Conservation (phyloP, 768 basidiomycete genomes). For the Leucocoprinus birnbaumii region DNA sequence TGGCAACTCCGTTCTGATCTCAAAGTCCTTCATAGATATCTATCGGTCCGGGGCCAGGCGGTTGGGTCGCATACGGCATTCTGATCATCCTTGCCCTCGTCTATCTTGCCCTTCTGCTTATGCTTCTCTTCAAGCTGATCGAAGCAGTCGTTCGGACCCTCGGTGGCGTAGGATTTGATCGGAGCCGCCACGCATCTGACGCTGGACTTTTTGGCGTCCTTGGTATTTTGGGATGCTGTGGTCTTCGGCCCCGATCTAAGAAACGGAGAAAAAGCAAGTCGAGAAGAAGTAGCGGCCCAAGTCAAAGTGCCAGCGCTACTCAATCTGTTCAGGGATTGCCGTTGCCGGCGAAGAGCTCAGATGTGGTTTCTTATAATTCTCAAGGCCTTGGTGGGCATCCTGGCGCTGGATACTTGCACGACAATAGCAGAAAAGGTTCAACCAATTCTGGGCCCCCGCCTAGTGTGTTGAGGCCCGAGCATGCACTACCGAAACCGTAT, state of each 20-base stretch:
- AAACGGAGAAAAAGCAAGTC: constrained; percentile 16
- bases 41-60: constrained; percentile 74
- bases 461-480: constrained; percentile 76
- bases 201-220: constrained; percentile 87
- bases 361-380: constrained; percentile 50
- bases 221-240: constrained; percentile 66
- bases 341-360: constrained; percentile 23
- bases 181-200: constrained; percentile 74
- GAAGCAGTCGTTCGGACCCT: constrained; percentile 81
- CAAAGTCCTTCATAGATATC: constrained; percentile 57
- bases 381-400: constrained; percentile 27
- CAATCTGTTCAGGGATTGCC: constrained; percentile 5
- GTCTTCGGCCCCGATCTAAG: constrained; percentile 27
- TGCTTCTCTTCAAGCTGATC: constrained; percentile 81
- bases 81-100: constrained; percentile 80
- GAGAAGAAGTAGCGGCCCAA: constrained; percentile 1
- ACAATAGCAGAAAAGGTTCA: constrained; percentile 45
- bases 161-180: constrained; percentile 80
- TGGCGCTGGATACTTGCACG: constrained; percentile 22
- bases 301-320: background rate
- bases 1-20: background rate
- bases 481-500: constrained; percentile 65
- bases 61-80: constrained; percentile 95
- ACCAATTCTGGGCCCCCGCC: constrained; percentile 60
- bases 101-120: constrained; percentile 77